Conservation (phyloP, 2,329 filamentous ascomycete genomes). For the Colletotrichum navitas region DNA sequence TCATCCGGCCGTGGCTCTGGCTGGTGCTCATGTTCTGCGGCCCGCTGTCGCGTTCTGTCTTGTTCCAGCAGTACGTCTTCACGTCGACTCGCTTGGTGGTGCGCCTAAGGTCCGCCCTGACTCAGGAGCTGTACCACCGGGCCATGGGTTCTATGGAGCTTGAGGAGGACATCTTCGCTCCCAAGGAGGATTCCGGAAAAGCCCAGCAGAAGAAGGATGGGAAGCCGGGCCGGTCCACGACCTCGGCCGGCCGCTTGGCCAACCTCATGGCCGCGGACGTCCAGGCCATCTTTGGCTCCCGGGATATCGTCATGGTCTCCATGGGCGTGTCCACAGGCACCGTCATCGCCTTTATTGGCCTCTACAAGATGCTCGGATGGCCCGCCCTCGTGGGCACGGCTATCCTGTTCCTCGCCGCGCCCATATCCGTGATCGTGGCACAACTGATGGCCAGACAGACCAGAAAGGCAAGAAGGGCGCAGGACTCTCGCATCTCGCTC, state of each 20-base stretch:
- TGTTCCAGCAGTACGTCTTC: slow-evolving; percentile 70
- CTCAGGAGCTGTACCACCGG: slow-evolving; percentile 69
- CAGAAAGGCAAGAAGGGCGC: slow-evolving; percentile 67
- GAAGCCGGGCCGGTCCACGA: slow-evolving; percentile 48
- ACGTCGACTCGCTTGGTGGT: slow-evolving; percentile 68
- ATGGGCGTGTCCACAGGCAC: slow-evolving; percentile 62
- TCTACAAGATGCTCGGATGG: slow-evolving; percentile 70
- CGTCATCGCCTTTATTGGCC: slow-evolving; percentile 61
- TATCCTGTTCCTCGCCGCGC: slow-evolving; percentile 61
- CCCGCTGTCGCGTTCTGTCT: slow-evolving; percentile 61
- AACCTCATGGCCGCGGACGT: slow-evolving; percentile 72
- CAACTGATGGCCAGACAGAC: slow-evolving; percentile 61
- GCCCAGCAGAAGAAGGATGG: slow-evolving; percentile 47
- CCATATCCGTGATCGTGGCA: slow-evolving; percentile 64
- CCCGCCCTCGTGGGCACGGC: slow-evolving; percentile 64
- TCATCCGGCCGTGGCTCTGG: slow-evolving; percentile 65
- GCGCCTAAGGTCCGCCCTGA: slow-evolving; percentile 67
- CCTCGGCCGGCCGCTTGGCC: slow-evolving; percentile 64
- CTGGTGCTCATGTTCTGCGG: slow-evolving; percentile 66
- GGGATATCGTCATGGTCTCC: slow-evolving; percentile 63
- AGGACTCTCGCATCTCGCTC: slow-evolving; percentile 68
- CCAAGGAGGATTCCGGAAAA: slow-evolving; percentile 43
- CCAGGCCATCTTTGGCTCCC: slow-evolving; percentile 64
- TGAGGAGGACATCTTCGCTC: slow-evolving; percentile 64
- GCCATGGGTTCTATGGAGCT: slow-evolving; percentile 69